These are phyloP conservation scores for Lolium multiflorum DNA, from an alignment of 176 grass and related monocot species.

Conservation along the genomic window DNA sequence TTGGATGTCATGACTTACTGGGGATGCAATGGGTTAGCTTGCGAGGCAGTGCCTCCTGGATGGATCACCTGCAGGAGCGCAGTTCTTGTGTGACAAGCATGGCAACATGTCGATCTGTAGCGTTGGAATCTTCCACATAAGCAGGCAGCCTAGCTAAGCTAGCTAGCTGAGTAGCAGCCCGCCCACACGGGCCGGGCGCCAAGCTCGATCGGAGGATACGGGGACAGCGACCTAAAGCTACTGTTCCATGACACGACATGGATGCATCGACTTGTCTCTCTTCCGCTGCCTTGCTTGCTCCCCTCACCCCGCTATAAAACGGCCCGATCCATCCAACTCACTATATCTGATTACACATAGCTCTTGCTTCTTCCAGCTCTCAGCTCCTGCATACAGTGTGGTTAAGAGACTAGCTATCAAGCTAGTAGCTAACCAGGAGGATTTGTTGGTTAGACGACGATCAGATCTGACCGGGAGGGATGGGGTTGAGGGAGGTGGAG, in stretches of 20 bases:
- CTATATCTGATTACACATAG: neutral
- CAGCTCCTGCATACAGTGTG: neutral
- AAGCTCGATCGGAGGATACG: neutral
- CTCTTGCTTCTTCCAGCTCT: neutral
- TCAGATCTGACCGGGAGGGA: conserved; percentile 7
- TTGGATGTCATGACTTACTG: conserved; percentile 16
- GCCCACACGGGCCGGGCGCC: neutral
- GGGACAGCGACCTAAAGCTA: conserved; percentile 31
- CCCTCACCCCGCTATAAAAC: conserved; percentile 11
- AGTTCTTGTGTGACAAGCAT: conserved; percentile 49
- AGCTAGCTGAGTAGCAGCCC: neutral
- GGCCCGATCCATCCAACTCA: neutral
- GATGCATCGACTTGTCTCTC: conserved; percentile 21
- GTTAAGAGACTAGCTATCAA: neutral
- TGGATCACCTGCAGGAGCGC: neutral
- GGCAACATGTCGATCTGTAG: neutral
- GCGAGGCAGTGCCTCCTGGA: conserved; percentile 31
- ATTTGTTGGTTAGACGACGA: neutral
- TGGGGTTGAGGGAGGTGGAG: conserved; percentile 89
- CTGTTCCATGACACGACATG: conserved; percentile 36
- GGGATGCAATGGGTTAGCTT: conserved; percentile 26
- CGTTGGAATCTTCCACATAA: conserved; percentile 52
- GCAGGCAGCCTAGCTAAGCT: neutral
- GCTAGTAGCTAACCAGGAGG: neutral
- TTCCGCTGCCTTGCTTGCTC: conserved; percentile 7